Percentiles rank a stretch among this genome's conserved stretches.
Conservation (phyloP, 257 asterid species). For the Lycium barbarum region DNA sequence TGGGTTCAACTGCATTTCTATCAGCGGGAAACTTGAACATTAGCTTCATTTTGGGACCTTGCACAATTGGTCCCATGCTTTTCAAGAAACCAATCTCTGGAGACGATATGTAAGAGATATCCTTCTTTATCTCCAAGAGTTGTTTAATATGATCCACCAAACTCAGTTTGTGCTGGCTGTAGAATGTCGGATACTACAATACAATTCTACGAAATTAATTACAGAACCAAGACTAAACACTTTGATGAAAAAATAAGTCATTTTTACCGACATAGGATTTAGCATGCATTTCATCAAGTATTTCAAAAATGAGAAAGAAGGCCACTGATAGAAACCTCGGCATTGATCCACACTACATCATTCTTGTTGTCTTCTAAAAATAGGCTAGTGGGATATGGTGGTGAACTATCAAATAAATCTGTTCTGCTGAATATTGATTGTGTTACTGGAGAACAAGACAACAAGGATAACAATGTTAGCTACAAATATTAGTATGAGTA, state of each 20-base stretch:
- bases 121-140: conserved; percentile 44
- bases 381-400: conserved; percentile 34
- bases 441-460: conserved; percentile 14
- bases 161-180: conserved; percentile 61
- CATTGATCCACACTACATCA: conserved; percentile 72
- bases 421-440: conserved; percentile 27
- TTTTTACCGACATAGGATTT: background rate
- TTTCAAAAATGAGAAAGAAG: background rate
- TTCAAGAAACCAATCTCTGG: conserved; percentile 94
- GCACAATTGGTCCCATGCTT: conserved; percentile 51
- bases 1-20: conserved; percentile 56
- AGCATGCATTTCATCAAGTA: background rate
- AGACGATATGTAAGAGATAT: conserved; percentile 71
- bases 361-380: conserved; percentile 45
- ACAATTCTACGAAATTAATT: conserved; percentile 19
- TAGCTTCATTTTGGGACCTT: conserved; percentile 54
- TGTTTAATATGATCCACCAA: conserved; percentile 46
- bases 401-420: conserved; percentile 7
- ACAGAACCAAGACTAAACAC: background rate
- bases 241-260: background rate
- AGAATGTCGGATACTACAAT: conserved; percentile 75
- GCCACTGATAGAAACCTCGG: conserved; percentile 59
- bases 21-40: conserved; percentile 53
- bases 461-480: background rate
- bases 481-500: background rate